These are phyloP conservation scores for Torulaspora globosa DNA, from an alignment of 1,139 yeast species.

Conservation along the genomic window DNA sequence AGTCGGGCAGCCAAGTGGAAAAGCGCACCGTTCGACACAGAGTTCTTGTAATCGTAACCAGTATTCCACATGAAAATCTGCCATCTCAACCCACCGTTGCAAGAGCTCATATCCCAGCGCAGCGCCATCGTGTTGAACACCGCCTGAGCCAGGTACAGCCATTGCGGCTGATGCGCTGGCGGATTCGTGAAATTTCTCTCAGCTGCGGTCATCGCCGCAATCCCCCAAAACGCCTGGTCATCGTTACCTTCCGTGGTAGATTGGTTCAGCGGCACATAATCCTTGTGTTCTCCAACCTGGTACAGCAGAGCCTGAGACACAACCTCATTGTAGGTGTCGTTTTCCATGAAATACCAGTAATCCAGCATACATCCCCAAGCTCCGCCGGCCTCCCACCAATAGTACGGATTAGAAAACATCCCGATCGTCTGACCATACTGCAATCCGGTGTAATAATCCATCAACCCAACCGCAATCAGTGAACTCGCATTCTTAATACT, in stretches of 20 bases:
- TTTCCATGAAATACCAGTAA: constrained; percentile 66
- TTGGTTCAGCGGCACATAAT: constrained; percentile 85
- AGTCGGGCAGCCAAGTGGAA: constrained; percentile 85
- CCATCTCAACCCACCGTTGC: constrained; percentile 94
- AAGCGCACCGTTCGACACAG: constrained; percentile 86
- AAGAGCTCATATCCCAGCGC: constrained; percentile 73
- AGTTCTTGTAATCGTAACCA: constrained; percentile 88
- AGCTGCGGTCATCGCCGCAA: constrained; percentile 86
- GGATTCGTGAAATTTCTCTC: constrained; percentile 87
- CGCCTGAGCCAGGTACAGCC: constrained; percentile 76
- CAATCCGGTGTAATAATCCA: constrained; percentile 79
- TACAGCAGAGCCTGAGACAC: constrained; percentile 62
- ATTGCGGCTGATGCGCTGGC: constrained; percentile 50
- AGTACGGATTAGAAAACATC: constrained; percentile 79
- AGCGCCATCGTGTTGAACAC: constrained; percentile 85
- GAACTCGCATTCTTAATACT: constrained; percentile 51
- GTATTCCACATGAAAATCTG: constrained; percentile 93
- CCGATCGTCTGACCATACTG: constrained; percentile 75
- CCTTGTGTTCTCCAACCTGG: constrained; percentile 71
- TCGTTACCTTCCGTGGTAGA: constrained; percentile 96
- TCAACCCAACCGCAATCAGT: constrained; percentile 62
- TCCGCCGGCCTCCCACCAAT: constrained; percentile 99
- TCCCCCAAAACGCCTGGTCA: constrained; percentile 97
- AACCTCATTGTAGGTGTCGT: constrained; percentile 58
- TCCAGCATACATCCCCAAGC: constrained; percentile 89